Base-by-base conservation (phyloP, 179 eudicot genomes). In the Gypsophila paniculata region DNA sequence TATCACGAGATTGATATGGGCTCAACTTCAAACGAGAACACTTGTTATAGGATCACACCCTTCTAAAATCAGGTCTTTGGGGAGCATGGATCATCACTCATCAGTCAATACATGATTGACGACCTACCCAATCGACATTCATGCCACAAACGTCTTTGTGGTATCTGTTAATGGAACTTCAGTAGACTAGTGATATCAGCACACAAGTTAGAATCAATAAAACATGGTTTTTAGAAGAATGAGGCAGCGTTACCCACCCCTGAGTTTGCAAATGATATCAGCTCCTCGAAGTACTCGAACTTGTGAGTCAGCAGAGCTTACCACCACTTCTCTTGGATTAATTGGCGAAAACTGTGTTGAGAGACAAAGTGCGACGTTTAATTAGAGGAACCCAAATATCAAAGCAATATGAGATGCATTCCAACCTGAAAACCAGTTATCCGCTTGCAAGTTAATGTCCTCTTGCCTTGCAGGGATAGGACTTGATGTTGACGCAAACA, bases 401-500 rank as follows among this genome's bases (percentile, higher is more conserved):
- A 8, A 5, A 57, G 18, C 4, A 69, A 44, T 53, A 59, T 59
- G 13, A 19, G 5, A 12, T 67, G 58, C 11, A 0, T 6, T 74
- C 52, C 22, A 74, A 88, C 98, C 92, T 91, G 89, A 69, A 93
- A 91, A 44, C 91, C 87, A 64, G 89, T 91, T 78, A 91, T 86
- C 76, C 89, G 82, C 82, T 87, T 88, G 83, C 87, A 78, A 0
- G 87, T 63, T 49, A 71, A 66, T 71, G 85, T 90, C 82, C 80
- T 87, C 81, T 91, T 93, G 59, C 86, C 86, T 72, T 78, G 79
- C 38, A 88, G 67, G 72, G 68, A 82, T 65, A 85, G 75, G 64
- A 85, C 82, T 71, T 70, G 81, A 57, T 79, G 85, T 65, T 82
- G 72, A 48, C 80, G 78, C 79, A 85, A 29, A 60, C 69, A 80